These are phyloP conservation scores for Entamoeba moshkovskii DNA, from an alignment of 208 protist species.

Conservation along the genomic window DNA sequence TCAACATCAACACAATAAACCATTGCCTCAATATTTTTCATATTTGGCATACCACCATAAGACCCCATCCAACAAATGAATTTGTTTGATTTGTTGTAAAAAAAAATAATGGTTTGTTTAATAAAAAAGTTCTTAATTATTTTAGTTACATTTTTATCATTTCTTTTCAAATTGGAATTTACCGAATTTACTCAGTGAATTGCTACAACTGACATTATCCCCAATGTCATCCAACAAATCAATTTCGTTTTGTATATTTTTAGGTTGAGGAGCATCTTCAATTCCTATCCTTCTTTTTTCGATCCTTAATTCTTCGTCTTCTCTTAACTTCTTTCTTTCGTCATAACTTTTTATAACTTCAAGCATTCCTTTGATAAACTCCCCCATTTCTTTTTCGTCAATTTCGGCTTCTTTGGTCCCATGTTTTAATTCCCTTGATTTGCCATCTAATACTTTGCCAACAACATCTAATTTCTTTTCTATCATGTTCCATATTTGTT, in stretches of 20 bases:
- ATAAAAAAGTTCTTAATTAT: background rate
- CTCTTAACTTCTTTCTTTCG: background rate
- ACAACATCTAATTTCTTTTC: background rate
- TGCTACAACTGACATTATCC: too few species aligned
- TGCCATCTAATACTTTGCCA: background rate
- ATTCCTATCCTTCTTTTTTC: background rate
- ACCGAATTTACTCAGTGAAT: too few species aligned
- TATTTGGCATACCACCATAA: background rate
- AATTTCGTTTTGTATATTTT: too few species aligned
- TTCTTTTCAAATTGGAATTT: too few species aligned
- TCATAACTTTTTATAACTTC: background rate
- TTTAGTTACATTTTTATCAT: too few species aligned
- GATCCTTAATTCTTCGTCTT: background rate
- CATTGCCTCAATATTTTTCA: slow-evolving; percentile 61
- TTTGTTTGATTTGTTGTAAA: background rate
- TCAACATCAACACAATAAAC: slow-evolving; percentile 64
- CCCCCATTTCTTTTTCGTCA: background rate
- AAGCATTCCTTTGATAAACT: background rate
- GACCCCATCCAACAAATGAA: background rate
- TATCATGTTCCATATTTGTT: slow-evolving; percentile 6
- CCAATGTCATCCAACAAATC: too few species aligned
- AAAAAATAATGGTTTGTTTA: background rate
- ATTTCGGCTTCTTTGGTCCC: background rate
- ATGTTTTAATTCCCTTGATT: background rate
- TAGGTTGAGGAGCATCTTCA: background rate